Conservation (phyloP, 75 land plant species). For the Picea glauca region DNA sequence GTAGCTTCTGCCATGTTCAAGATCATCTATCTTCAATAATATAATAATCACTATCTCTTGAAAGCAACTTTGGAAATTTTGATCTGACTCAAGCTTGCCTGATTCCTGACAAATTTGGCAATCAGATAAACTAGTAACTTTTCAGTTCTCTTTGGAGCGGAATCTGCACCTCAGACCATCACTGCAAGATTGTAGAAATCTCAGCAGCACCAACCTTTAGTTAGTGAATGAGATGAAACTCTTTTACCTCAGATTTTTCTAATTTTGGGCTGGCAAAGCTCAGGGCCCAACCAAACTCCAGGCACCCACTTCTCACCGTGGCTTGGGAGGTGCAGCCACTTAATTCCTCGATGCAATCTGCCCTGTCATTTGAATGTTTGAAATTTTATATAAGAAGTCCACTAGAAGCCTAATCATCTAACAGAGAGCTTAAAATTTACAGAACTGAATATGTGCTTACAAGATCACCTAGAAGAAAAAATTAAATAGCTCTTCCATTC, state of each 20-base stretch:
- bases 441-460: neutral
- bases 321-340: too few species aligned
- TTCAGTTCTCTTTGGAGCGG: too few species aligned
- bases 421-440: neutral
- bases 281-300: too few species aligned
- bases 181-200: neutral
- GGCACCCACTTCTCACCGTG: too few species aligned
- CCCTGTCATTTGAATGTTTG: neutral
- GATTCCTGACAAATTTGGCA: neutral
- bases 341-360: neutral
- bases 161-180: neutral
- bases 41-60: neutral
- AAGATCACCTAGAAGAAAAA: neutral
- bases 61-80: neutral
- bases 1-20: conserved; percentile 23
- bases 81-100: neutral
- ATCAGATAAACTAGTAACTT: neutral
- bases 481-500: neutral
- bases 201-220: neutral
- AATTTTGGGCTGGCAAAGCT: too few species aligned
- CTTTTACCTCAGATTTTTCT: neutral
- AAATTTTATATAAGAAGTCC: neutral
- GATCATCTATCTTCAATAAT: neutral
- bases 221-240: neutral
- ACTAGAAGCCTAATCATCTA: neutral